phyloP scores from a whole-genome alignment of 1,284 basidiomycete genomes.

The Rhodotorula sp. region DNA sequence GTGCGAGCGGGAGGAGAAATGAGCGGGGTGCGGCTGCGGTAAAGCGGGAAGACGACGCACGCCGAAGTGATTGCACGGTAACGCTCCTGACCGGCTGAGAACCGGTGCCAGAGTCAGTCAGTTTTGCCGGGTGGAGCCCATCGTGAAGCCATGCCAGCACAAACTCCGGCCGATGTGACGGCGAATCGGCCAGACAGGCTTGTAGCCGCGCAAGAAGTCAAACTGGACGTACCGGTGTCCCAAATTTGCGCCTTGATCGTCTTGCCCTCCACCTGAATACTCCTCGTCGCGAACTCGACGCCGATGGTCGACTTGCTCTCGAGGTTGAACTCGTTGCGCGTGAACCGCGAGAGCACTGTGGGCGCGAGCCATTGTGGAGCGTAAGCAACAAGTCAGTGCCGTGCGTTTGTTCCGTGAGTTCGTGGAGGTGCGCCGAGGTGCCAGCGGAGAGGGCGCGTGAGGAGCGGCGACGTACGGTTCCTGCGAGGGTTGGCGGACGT shows the following conservation, averaged over 20 bases:
- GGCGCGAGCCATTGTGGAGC: neutral
- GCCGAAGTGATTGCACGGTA: conserved; percentile 98
- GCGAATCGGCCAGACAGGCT: neutral
- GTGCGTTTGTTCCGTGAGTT: neutral
- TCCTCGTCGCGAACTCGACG: conserved; percentile 97
- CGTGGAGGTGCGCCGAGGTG: neutral
- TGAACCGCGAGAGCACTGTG: conserved; percentile 79
- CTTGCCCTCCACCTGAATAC: conserved; percentile 93
- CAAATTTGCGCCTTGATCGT: conserved; percentile 99
- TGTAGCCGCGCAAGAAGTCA: no score
- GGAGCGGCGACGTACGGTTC: conserved; percentile 51
- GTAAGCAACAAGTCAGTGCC: neutral
- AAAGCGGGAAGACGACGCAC: conserved; percentile 56
- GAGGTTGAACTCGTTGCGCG: conserved; percentile 98
- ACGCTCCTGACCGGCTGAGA: conserved; percentile 89
- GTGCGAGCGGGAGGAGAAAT: conserved; percentile 6
- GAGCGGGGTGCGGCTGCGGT: neutral
- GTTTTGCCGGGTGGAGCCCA: neutral
- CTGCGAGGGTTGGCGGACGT: conserved; percentile 37
- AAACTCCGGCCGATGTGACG: neutral
- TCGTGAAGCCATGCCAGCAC: no score
- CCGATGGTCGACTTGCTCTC: conserved; percentile 98
- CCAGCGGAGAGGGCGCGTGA: neutral
- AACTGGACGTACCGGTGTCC: conserved; percentile 78
- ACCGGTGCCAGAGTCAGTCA: neutral